Percentiles rank a stretch among this genome's conserved stretches.
Conservation (phyloP, 129 eudicot genomes). For the carrot (Daucus carota) region DNA sequence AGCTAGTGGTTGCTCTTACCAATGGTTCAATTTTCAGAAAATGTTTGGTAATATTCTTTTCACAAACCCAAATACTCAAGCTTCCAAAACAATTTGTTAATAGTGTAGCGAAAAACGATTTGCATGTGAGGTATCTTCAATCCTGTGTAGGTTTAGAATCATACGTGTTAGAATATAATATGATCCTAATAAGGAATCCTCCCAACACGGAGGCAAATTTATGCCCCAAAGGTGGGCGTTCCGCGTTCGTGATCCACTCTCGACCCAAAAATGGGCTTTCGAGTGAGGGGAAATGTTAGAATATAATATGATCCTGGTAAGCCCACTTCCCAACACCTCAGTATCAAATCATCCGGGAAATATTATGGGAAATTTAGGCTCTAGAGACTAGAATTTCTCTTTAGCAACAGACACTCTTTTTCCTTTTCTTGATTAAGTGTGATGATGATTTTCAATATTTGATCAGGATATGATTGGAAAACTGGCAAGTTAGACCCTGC, state of each 20-base stretch:
- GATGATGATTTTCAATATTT: background rate
- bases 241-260: too few relatives aligned
- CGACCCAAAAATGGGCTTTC: too few relatives aligned
- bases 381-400: background rate
- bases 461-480: constrained; percentile 82
- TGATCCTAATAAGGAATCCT: too few relatives aligned
- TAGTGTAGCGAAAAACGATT: background rate
- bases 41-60: constrained; percentile 55
- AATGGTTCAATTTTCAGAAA: constrained; percentile 93
- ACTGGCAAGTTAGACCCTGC: constrained; percentile 78
- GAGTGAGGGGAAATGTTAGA: too few relatives aligned
- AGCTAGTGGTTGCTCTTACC: constrained; percentile 74
- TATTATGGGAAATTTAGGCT: background rate
- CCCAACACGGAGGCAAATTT: too few relatives aligned
- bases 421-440: background rate
- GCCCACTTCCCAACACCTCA: too few relatives aligned
- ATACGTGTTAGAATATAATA: too few relatives aligned
- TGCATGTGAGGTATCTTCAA: too few relatives aligned
- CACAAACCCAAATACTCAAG: background rate
- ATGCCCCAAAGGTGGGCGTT: too few relatives aligned
- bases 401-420: background rate
- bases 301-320: too few relatives aligned
- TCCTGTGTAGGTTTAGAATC: too few relatives aligned
- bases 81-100: background rate
- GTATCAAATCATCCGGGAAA: too few relatives aligned